These are phyloP conservation scores for Cyberlindnera mississippiensis DNA, from an alignment of 805 yeast genomes.

Conservation along the genomic window DNA sequence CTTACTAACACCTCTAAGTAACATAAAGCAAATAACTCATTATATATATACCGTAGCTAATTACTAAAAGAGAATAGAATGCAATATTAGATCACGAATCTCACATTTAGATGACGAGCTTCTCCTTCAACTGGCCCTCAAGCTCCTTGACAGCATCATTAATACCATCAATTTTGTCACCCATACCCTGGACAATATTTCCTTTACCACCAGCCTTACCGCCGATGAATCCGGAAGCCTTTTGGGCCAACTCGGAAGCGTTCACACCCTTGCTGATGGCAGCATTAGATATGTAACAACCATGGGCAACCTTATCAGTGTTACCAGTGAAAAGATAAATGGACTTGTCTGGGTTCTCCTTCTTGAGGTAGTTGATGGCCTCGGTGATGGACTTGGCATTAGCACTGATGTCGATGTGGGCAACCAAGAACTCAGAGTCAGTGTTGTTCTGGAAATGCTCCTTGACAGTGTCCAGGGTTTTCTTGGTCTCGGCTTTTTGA, in stretches of 20 bases:
- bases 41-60: constrained; percentile 4
- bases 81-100: not conserved
- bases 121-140: constrained; percentile 54
- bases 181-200: constrained; percentile 94
- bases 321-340: constrained; percentile 77
- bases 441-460: constrained; percentile 55
- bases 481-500: constrained; percentile 85
- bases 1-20: not conserved
- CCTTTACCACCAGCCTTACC: constrained; percentile 99
- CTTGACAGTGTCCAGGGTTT: constrained; percentile 73
- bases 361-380: constrained; percentile 79
- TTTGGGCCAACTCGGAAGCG: constrained; percentile 69
- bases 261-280: constrained; percentile 67
- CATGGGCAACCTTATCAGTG: constrained; percentile 84
- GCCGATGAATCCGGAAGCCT: constrained; percentile 73
- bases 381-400: constrained; percentile 94
- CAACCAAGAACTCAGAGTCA: constrained; percentile 56
- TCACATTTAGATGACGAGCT: constrained; percentile 34
- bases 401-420: constrained; percentile 64
- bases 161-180: constrained; percentile 70
- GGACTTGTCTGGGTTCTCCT: constrained; percentile 68
- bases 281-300: constrained; percentile 77
- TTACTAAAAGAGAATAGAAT: not conserved
- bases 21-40: not conserved
- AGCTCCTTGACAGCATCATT: constrained; percentile 72